Percentiles rank a stretch among this genome's conserved stretches.
These are phyloP conservation scores for Coix lacrymajobi DNA, from an alignment of 176 grass and related monocot species.

Conservation along the genomic window DNA sequence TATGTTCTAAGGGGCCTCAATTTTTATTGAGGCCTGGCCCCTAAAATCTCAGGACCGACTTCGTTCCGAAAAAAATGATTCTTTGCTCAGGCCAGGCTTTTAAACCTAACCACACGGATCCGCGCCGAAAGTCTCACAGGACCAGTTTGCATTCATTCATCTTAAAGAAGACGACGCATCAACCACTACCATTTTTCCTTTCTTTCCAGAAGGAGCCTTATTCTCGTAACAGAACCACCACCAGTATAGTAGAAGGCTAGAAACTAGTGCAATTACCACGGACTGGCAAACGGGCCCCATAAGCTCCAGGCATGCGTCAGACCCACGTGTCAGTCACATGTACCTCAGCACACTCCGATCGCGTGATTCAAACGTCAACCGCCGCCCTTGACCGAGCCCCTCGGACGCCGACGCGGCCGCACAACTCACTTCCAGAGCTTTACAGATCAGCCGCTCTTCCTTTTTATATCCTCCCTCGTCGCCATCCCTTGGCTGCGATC, in stretches of 20 bases:
- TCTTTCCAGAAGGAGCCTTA: background rate
- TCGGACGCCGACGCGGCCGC: background rate
- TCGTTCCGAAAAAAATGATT: no score
- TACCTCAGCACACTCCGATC: background rate
- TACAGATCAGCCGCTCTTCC: conserved; percentile 21
- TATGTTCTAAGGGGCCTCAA: no score
- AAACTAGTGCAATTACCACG: background rate
- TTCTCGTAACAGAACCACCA: background rate
- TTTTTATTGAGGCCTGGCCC: no score
- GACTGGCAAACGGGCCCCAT: background rate
- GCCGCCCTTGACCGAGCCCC: background rate
- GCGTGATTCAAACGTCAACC: background rate
- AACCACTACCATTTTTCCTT: background rate
- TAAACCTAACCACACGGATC: background rate
- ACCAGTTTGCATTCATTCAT: background rate
- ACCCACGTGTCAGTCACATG: background rate
- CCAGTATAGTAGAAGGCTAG: background rate
- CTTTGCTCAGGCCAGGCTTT: no score
- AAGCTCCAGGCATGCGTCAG: background rate
- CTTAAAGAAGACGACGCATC: background rate
- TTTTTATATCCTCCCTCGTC: background rate
- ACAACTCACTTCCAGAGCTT: conserved; percentile 20
- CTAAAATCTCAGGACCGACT: no score
- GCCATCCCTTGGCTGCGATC: background rate
- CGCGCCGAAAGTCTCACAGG: background rate